phyloP scores from a whole-genome alignment of 352 stramenopile species.

The Pythium sukuiense region DNA sequence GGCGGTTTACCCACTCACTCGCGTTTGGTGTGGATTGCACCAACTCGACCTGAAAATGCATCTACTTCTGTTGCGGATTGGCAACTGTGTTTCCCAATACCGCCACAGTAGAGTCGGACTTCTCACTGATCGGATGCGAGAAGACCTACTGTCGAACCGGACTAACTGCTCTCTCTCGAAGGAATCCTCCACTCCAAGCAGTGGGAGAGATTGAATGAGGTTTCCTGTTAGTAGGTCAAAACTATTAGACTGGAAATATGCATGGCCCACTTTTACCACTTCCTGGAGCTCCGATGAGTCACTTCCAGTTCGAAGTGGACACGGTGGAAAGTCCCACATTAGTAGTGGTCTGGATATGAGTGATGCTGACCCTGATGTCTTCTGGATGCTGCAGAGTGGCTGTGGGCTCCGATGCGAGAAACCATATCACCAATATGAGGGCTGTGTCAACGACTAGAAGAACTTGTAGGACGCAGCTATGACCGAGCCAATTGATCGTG shows the following conservation, averaged over 20 bases:
- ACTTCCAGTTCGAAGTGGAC: background rate
- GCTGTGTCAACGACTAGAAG: no score
- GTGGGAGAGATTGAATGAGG: background rate
- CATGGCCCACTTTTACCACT: background rate
- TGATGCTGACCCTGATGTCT: no score
- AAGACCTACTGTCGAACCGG: slow-evolving; percentile 10
- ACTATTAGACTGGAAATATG: background rate
- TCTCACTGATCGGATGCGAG: slow-evolving; percentile 12
- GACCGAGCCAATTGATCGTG: no score
- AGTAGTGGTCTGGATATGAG: background rate
- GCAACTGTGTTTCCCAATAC: slow-evolving; percentile 18
- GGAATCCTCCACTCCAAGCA: background rate
- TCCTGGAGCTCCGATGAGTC: background rate
- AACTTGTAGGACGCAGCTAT: no score
- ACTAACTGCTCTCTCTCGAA: slow-evolving; percentile 1
- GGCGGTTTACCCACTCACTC: background rate
- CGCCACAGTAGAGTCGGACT: slow-evolving; percentile 18
- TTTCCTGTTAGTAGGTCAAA: no score
- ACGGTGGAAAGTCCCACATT: background rate
- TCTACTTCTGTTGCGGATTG: slow-evolving; percentile 15
- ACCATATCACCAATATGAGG: no score
- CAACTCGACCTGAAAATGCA: slow-evolving; percentile 2
- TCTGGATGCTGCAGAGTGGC: no score
- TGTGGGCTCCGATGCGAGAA: no score
- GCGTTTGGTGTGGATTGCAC: background rate